A percentile compares a stretch with the other conserved stretches of the same genome.
Conservation (phyloP, 257 asterid genomes). For the Nicotiana knightiana region DNA sequence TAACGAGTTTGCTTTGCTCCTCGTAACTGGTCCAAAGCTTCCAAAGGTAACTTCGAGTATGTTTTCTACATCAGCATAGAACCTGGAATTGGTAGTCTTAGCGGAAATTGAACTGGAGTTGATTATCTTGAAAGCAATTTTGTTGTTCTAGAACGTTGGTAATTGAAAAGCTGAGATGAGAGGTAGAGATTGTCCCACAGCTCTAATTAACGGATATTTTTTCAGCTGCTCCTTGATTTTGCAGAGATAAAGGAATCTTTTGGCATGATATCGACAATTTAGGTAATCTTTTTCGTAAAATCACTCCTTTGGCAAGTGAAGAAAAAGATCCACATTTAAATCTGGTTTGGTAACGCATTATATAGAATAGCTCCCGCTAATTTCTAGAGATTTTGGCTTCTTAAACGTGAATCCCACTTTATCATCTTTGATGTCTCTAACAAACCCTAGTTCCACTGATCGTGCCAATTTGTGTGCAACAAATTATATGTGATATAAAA, state of each 20-base stretch:
- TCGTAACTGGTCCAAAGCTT: no score
- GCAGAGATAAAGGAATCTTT: conserved; percentile 86
- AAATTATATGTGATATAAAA: no score
- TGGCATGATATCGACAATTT: conserved; percentile 89
- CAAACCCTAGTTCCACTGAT: conserved; percentile 40
- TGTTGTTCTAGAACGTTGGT: no score
- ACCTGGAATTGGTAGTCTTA: no score
- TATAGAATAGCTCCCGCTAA: conserved; percentile 79
- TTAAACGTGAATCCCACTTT: conserved; percentile 77
- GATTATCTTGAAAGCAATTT: no score
- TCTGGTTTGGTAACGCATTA: conserved; percentile 64
- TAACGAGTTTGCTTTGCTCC: no score
- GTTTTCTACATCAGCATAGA: no score
- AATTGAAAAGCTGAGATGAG: no score
- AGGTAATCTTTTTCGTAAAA: conserved; percentile 90
- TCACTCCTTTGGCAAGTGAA: conserved; percentile 92
- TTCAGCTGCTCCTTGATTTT: conserved; percentile 62
- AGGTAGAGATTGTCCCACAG: conserved; percentile 11
- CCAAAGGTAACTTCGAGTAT: no score
- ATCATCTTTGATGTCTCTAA: conserved; percentile 78
- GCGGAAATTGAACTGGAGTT: no score
- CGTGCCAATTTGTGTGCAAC: no score
- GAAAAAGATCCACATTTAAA: conserved; percentile 67
- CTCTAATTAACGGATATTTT: conserved; percentile 36
- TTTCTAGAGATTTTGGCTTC: conserved; percentile 57